Percentiles rank a stretch among this genome's conserved stretches.
Evolutionary conservation across 2,329 filamentous ascomycete species (phyloP).

Genomic region (Hypoxylon sp.): DNA sequence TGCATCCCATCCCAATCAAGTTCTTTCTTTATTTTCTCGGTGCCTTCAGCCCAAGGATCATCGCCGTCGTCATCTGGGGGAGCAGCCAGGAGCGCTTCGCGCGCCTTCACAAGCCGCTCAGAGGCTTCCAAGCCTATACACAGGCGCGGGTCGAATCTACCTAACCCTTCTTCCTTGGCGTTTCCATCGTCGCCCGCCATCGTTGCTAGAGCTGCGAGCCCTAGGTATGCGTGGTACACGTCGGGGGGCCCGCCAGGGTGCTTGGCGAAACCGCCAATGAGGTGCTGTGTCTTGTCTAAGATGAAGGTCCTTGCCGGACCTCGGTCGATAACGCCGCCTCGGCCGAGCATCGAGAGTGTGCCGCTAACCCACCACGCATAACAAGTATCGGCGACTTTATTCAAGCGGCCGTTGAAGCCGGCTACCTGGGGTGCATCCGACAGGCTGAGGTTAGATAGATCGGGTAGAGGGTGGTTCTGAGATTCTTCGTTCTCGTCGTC

Average conservation of each 20-base stretch:
- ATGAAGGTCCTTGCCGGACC: conserved; percentile 81
- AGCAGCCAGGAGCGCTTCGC: conserved; percentile 48
- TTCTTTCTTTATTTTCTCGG: conserved; percentile 32
- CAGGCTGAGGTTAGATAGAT: conserved; percentile 56
- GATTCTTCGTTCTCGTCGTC: conserved; percentile 61
- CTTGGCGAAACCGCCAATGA: conserved; percentile 88
- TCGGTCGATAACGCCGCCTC: conserved; percentile 70
- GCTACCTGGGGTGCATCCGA: conserved; percentile 52
- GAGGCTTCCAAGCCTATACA: conserved; percentile 78
- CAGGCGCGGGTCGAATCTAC: conserved; percentile 79
- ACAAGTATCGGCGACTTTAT: conserved; percentile 95
- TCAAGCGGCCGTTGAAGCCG: conserved; percentile 90
- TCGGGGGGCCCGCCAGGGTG: conserved; percentile 77
- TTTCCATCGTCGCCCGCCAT: conserved; percentile 60
- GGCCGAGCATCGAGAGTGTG: conserved; percentile 73
- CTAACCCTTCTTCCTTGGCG: conserved; percentile 74
- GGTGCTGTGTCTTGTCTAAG: conserved; percentile 87
- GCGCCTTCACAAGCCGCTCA: conserved; percentile 64
- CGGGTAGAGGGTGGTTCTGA: conserved; percentile 50
- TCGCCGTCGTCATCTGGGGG: conserved; percentile 21
- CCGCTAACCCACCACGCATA: conserved; percentile 94
- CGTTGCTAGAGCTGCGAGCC: conserved; percentile 82
- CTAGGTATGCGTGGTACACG: conserved; percentile 91
- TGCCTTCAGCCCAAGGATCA: conserved; percentile 24
- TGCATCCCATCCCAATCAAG: conserved; percentile 28